Evolutionary conservation across 495 filamentous ascomycete species (phyloP).

Genomic region (Penicillium longicatenatum): DNA sequence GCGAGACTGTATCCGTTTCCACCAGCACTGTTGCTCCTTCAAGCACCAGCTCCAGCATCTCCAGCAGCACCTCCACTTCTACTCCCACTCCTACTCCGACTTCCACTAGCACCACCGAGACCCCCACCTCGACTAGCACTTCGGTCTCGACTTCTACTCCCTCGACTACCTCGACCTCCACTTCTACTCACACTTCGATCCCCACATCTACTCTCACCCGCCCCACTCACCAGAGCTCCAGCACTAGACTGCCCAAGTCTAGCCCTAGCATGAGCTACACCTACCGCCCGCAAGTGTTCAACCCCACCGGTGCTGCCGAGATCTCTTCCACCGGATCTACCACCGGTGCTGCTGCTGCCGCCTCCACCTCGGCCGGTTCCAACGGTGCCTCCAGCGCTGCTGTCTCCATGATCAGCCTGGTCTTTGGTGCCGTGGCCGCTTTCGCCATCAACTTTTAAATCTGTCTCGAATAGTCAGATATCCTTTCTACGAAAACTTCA

Average conservation of each 20-base stretch:
- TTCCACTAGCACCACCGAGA: constrained; percentile 25
- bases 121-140: constrained; percentile 17
- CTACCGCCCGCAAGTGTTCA: constrained; percentile 38
- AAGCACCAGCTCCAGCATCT: constrained; percentile 24
- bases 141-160: constrained; percentile 15
- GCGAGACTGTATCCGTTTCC: constrained; percentile 12
- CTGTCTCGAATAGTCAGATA: constrained; percentile 2
- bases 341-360: constrained; percentile 12
- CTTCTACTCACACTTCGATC: constrained; percentile 15
- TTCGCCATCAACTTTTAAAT: constrained; percentile 29
- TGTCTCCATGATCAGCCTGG: constrained; percentile 30
- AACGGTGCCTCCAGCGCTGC: constrained; percentile 25
- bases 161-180: constrained; percentile 14
- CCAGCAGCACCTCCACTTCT: constrained; percentile 27
- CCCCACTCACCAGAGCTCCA: neutral
- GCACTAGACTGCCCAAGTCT: constrained; percentile 18
- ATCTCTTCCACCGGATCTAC: constrained; percentile 15
- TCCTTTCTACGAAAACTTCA: constrained; percentile 11
- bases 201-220: constrained; percentile 11
- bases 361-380: constrained; percentile 19
- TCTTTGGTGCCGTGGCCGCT: constrained; percentile 33
- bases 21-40: constrained; percentile 22
- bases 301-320: constrained; percentile 30
- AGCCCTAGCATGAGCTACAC: constrained; percentile 31
- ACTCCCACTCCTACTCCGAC: constrained; percentile 26